Evolutionary conservation across 2,329 filamentous ascomycete species (phyloP), one percentile per base, ranked within the genome.

Genomic region (Stylonectria norvegica): DNA sequence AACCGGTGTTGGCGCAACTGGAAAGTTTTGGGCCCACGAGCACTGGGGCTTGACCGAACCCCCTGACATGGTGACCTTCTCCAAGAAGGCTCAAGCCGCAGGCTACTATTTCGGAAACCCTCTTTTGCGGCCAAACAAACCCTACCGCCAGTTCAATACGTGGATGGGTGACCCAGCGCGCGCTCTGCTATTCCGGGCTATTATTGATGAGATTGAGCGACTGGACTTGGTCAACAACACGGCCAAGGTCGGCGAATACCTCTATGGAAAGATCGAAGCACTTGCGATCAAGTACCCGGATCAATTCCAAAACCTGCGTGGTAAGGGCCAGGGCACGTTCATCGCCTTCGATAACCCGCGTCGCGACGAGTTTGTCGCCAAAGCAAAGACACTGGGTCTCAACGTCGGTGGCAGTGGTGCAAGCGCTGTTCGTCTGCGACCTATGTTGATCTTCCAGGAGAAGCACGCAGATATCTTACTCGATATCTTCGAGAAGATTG

Each of bases 1-100:
- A 71, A 95, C 89, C 5, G 90, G 89, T 62, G 84, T 95, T 18
- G 90, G 90, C 56, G 89, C 90, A 27, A 95, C 89, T 0, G 89
- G 89, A 56, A 89, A 87, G 66, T 95, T 95, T 81, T 95, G 89
- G 89, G 89, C 90, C 7, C 90, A 95, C 72, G 89, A 95, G 58
- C 90, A 95, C 81, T 95, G 89, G 89, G 77, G 86, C 64, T 77
- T 95, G 30, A 61, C 75, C 35, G 71, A 81, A 23, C 86, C 89
- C 7, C 89, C 89, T 1, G 89, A 95, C 71, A 93, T 95, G 74
- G 89, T 95, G 31, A 95, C 89, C 43, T 95, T 95, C 71, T 87
- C 81, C 60, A 95, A 95, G 76, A 95, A 95, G 76, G 90, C 89
- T 3, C 89, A 95, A 70, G 87, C 89, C 2, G 89, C 90, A 5